Base-by-base conservation (phyloP, 495 filamentous ascomycete species). In the Rusavskia elegans region DNA sequence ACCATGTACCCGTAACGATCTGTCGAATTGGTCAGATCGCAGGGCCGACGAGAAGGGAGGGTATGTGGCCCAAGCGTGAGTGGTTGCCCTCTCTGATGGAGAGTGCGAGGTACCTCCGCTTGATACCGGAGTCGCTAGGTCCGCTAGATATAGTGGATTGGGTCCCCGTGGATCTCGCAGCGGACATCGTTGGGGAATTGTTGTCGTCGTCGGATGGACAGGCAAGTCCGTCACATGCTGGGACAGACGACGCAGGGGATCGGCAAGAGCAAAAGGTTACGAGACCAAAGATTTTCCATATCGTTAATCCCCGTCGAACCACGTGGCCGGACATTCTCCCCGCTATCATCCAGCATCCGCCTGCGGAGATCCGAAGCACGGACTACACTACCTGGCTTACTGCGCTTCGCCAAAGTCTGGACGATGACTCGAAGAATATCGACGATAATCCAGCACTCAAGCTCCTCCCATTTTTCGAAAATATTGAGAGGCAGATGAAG, bases 11-110 rank as follows among this genome's bases (percentile, higher is more conserved):
- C 4, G 65, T 65, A 0, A 68, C 67, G 1, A 61, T 80, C 16
- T 65, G 70, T 50, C 71, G 80, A 0, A 70, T 80, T 1, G 79
- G 80, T 0, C 79, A 82, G 57, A 72, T 82, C 48, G 72, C 59
- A 0, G 79, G 80, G 0, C 73, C 80, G 0, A 53, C 59, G 21
- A 21, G 58, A 29, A 41, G 52, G 1, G 49, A 58, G 7, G 73
- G 75, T 1, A 54, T 58, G 13, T 82, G 76, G 77, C 76, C 71
- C 54, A 56, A 52, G n/a, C 67, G 73, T n/a, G 79, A 82, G 49
- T 81, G 76, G 75, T 61, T 82, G 1, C 79, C 78, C 1, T 54
- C 35, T 35, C 59, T 77, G 38, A 53, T 76, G 42, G 68, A 66
- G n/a, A 44, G 39, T 27, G 72, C 68, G 2, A 56, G 67, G 13